phyloP scores from a whole-genome alignment of 2,329 filamentous ascomycete species.

The Fusarium tuaranense region DNA sequence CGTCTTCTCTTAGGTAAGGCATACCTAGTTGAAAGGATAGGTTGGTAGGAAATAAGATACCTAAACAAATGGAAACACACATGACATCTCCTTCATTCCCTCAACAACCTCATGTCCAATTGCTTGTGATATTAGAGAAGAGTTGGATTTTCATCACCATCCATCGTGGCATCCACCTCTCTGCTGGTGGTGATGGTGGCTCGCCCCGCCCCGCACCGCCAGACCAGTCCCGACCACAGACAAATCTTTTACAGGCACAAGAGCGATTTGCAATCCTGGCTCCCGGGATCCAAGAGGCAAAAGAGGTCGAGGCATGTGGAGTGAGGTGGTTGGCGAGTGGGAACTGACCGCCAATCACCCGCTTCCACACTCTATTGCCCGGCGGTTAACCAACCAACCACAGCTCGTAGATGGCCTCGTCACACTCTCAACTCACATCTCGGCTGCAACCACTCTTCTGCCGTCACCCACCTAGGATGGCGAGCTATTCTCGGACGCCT shows the following conservation, averaged over 20 bases:
- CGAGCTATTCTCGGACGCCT: slow-evolving; percentile 51
- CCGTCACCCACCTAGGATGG: slow-evolving; percentile 45
- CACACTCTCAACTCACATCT: slow-evolving; percentile 39
- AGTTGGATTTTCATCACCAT: not conserved
- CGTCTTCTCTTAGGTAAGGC: not conserved
- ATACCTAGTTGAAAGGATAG: not conserved
- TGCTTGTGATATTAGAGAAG: not conserved
- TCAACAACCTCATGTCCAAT: not conserved
- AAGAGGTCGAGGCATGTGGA: slow-evolving; percentile 28
- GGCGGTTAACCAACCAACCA: slow-evolving; percentile 62
- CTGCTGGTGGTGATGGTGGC: slow-evolving; percentile 19
- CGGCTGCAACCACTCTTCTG: slow-evolving; percentile 45
- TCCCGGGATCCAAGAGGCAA: slow-evolving; percentile 19
- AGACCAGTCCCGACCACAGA: slow-evolving; percentile 16
- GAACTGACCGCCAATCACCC: slow-evolving; percentile 37
- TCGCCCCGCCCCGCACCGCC: slow-evolving; percentile 33
- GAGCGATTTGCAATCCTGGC: slow-evolving; percentile 22
- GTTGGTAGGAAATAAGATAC: not conserved
- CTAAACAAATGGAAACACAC: not conserved
- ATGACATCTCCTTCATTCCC: not conserved
- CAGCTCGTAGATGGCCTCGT: slow-evolving; percentile 37
- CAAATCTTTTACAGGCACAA: slow-evolving; percentile 9
- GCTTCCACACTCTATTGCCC: slow-evolving; percentile 36
- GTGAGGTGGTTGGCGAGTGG: slow-evolving; percentile 34
- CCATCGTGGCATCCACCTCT: slow-evolving; percentile 3